Evolutionary conservation across 2,329 filamentous ascomycete species (phyloP), one percentile per base, ranked within the genome.

Genomic region (Hypoxylon sp.): DNA sequence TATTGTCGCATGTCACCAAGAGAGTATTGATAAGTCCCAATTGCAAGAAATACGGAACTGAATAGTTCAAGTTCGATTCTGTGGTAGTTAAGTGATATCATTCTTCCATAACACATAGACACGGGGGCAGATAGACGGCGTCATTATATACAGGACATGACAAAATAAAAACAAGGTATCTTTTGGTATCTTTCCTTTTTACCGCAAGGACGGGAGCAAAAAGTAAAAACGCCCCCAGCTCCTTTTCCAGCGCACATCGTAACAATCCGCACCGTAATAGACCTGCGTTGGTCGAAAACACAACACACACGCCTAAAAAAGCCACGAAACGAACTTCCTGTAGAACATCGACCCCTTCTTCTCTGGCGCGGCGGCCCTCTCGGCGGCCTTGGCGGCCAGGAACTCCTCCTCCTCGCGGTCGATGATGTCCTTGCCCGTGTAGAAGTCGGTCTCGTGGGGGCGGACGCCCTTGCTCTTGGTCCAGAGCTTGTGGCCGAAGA

Each of bases 361-460:
- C 26, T 76, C 56, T 17, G 68, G 64, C 34, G 60, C 59, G 3
- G 52, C 56, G 1, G 69, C 74, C 30, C 75, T 73, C 53, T 77
- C 75, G 37, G 78, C 78, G 2, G 80, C 84, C 74, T 86, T 77
- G n/a, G 74, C 73, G 10, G 85, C 88, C 56, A 91, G 71, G 78
- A 89, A 93, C 65, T 87, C 87, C 62, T 86, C 84, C 79, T 93
- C 91, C 72, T 93, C 89, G 7, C 86, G 82, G 76, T 92, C 90
- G 68, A 92, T 90, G 62, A 85, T 82, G 55, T 89, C 89, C 80
- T 92, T 93, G 71, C 90, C 91, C 0, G 85, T 85, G 79, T 85
- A 92, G 65, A 93, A 85, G 80, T 93, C 90, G 30, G 84, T 88
- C 70, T 87, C 82, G 62, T 84, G 78, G 0, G 89, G 79, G 64